Evolutionary conservation across 805 yeast genomes (phyloP), one percentile per base, ranked within the genome.

Genomic region (Hanseniaspora nectarophila): DNA sequence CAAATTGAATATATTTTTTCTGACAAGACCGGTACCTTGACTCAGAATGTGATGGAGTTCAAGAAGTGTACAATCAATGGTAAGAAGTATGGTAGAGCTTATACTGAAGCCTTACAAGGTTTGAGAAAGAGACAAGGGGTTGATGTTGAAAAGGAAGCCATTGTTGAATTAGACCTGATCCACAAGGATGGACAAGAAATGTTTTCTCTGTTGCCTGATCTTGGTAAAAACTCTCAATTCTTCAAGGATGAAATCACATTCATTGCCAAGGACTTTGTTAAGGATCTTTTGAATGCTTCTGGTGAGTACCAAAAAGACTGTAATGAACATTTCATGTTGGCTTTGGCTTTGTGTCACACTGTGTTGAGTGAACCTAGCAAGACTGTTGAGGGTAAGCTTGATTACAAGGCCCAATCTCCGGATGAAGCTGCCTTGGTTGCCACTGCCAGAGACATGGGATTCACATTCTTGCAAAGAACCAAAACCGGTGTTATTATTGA

Each of bases 381-480:
- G 37, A 71, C 73, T 24, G 73, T 78, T 57, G 79, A 85, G 2
- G 73, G 68, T 1, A 80, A 73, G 55, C 58, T 75, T 48, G 69
- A 77, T 24, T 67, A 82, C 35, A 81, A 82, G 60, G 92, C 92
- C 0, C 92, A 84, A 63, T 81, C 88, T 24, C 94, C 94, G 0
- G 94, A 85, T 71, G 94, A 85, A 66, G 88, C 89, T 26, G 92
- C 94, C 0, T 73, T 85, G 54, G 94, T 85, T 15, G 81, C 81
- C 15, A 82, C 92, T 20, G 92, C 92, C 0, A 74, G 89, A 63
- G 82, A 83, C 59, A 70, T 82, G 59, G 94, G 94, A 0, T 84
- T 78, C 65, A 73, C 76, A 34, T 83, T 82, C 62, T 63, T 74
- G 18, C 80, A 76, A 39, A 75, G 78, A 63, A 83, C 88, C 9